These are phyloP conservation scores for Colletotrichum paranaense DNA, from an alignment of 2,329 filamentous ascomycete species.

Conservation along the genomic window DNA sequence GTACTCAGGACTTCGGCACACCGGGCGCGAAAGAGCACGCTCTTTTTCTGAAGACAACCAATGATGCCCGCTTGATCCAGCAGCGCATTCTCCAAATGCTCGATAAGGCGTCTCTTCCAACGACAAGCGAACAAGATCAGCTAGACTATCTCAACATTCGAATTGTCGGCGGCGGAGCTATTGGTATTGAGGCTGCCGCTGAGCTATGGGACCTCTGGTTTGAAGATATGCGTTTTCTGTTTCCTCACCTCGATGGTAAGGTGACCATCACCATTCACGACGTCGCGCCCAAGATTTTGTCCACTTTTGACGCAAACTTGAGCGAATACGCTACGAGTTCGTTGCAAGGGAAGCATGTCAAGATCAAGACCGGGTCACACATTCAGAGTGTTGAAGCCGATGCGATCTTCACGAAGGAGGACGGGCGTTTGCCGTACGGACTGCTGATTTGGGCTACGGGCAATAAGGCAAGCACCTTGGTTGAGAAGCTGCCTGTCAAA, in stretches of 20 bases:
- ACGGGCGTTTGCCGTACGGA: constrained; percentile 87
- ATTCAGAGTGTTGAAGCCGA: constrained; percentile 62
- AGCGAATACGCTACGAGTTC: constrained; percentile 82
- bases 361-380: constrained; percentile 13
- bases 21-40: constrained; percentile 94
- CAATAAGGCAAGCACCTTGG: constrained; percentile 60
- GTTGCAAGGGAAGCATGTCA: constrained; percentile 18
- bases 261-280: constrained; percentile 98
- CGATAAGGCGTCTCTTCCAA: constrained; percentile 95
- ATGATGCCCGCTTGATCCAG: constrained; percentile 93
- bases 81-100: constrained; percentile 99
- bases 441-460: constrained; percentile 98
- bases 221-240: constrained; percentile 96
- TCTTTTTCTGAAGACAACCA: constrained; percentile 98
- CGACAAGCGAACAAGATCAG: constrained; percentile 92
- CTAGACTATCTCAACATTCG: constrained; percentile 95
- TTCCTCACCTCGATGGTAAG: constrained; percentile 92
- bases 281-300: constrained; percentile 93
- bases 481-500: constrained; percentile 15
- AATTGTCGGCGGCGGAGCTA: constrained; percentile 91
- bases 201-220: constrained; percentile 99
- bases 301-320: constrained; percentile 98
- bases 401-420: constrained; percentile 96
- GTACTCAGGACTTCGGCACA: constrained; percentile 98
- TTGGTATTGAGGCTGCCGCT: constrained; percentile 97